Conservation (phyloP, 2,329 filamentous ascomycete genomes). For the Aureobasidium sp. region DNA sequence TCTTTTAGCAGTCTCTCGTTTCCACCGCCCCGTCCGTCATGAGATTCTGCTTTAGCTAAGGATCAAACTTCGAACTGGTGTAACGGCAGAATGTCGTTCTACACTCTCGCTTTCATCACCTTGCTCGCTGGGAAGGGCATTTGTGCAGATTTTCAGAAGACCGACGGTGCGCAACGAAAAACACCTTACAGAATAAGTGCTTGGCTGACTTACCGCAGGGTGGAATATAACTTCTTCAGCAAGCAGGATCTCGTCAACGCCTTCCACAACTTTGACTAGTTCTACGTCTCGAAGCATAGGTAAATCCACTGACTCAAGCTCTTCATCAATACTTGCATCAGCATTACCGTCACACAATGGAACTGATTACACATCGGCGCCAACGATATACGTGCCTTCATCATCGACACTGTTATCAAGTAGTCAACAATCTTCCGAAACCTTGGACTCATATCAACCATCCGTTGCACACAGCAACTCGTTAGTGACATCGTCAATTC, state of each 20-base stretch:
- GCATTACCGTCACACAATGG: neutral
- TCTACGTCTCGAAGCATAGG: neutral
- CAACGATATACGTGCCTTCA: neutral
- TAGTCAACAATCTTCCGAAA: neutral
- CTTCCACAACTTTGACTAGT: neutral
- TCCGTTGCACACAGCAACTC: neutral
- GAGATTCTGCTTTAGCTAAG: neutral
- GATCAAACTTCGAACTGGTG: neutral
- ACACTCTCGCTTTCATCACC: neutral
- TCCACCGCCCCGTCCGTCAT: neutral
- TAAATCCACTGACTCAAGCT: neutral
- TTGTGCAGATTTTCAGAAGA: neutral
- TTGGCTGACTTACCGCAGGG: neutral
- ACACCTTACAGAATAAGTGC: neutral
- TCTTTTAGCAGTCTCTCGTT: conserved; percentile 7
- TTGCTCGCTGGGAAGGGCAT: neutral
- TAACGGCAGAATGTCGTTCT: conserved; percentile 3
- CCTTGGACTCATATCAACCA: neutral
- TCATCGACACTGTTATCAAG: neutral
- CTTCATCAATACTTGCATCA: neutral
- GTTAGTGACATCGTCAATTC: neutral
- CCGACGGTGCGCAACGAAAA: neutral
- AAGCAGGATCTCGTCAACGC: neutral
- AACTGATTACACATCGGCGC: neutral
- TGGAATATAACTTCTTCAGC: conserved; percentile 1